These are phyloP conservation scores for Tulasnella sp. DNA, from an alignment of 768 basidiomycete genomes.

Conservation along the genomic window DNA sequence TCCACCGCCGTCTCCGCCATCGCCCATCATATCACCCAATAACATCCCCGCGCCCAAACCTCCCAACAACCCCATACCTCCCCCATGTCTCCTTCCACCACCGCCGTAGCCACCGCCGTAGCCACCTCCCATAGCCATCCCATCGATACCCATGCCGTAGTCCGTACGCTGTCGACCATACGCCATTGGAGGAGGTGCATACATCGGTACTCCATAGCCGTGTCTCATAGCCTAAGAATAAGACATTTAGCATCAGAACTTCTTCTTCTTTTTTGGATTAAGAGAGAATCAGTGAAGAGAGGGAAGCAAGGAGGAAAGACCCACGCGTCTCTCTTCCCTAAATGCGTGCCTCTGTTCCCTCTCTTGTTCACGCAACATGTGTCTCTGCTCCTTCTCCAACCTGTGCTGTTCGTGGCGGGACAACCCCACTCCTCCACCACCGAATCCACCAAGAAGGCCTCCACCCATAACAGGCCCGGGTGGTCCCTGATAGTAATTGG, in stretches of 20 bases:
- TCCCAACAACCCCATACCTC: background rate
- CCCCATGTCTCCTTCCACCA: conserved; percentile 27
- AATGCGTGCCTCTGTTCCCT: too few species aligned
- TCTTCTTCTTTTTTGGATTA: conserved; percentile 26
- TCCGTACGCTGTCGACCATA: conserved; percentile 6
- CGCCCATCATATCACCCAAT: conserved; percentile 33
- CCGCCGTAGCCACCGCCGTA: conserved; percentile 27
- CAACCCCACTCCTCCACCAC: too few species aligned
- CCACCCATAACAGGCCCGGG: too few species aligned
- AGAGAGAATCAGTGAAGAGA: too few species aligned
- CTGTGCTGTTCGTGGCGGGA: too few species aligned
- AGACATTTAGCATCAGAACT: conserved; percentile 15
- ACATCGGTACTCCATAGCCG: background rate
- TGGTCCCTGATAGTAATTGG: too few species aligned
- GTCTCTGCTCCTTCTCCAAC: too few species aligned
- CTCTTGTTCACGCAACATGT: too few species aligned
- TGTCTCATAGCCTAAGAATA: background rate
- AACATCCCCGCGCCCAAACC: conserved; percentile 41
- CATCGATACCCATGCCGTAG: conserved; percentile 18
- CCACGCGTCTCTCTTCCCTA: too few species aligned
- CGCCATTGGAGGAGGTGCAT: background rate
- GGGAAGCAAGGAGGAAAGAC: too few species aligned
- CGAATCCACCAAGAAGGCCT: too few species aligned
- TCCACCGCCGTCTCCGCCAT: conserved; percentile 16
- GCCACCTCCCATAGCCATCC: conserved; percentile 18